Evolutionary conservation across 169 alveolate genomes (phyloP), one percentile per base, ranked within the genome.

Genomic region (Eimeria brunetti): DNA sequence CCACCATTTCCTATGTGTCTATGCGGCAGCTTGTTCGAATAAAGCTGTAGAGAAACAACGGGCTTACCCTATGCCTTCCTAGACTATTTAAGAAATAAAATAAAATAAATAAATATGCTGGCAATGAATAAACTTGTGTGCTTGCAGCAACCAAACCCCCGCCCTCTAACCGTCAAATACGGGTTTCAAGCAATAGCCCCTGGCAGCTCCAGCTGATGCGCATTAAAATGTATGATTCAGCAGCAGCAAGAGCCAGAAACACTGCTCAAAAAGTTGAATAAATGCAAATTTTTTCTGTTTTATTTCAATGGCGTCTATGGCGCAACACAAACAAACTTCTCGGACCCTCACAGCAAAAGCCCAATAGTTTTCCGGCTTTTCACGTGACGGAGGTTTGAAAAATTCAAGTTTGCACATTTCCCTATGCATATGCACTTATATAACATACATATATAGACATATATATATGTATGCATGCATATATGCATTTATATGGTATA

Each of bases 181-280:
- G 80, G 95, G 56, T 90, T 90, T 62, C 95, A 90, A 46, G 95
- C 95, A 51, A 78, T 76, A 38, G 41, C 69, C n/a, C 95, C 95
- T 18, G 84, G 88, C 58, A 49, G 64, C 64, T 56, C 75, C 16
- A 36, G 67, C 36, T 90, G 78, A 89, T 69, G 60, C 33, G 12
- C 58, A 75, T 30, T 75, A 3, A 49, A 69, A 8, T 27, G 27
- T 33, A 33, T 0, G 49, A 24, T 49, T 33, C 7, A 69, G 44
- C 85, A 75, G 85, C 58, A 75, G 60, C 85, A 44, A 41, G 22
- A 36, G n/a, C 41, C 38, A 75, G 60, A 38, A 0, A 41, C 73
- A 62, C 27, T 62, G 73, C 3, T 30, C 78, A 9, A 30, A 22
- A 69, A 33, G 78, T 2, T 30, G 78, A 22, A 24, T 30, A 24